Evolutionary conservation across 164 flowering plant species (phyloP), one percentile per base, ranked within the genome.

Genomic region (Magnolia changhungtana): DNA sequence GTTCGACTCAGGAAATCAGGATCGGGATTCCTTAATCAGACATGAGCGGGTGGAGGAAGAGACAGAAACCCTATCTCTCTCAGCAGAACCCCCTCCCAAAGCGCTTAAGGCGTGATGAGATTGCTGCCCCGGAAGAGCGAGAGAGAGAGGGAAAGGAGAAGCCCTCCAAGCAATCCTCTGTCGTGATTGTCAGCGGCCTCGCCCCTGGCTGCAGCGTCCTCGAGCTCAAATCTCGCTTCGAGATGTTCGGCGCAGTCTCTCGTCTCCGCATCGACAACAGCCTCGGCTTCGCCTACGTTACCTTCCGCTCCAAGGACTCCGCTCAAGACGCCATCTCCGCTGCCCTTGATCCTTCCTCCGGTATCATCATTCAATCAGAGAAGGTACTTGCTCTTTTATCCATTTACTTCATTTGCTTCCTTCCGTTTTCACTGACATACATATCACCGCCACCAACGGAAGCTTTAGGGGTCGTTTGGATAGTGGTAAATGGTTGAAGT

Each of bases 211-310:
- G 91, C 85, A 90, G 94, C 1, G 91, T 93, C 58, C 88, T 93
- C 31, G 94, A 93, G 81, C 83, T 92, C 59, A 93, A 93, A 71
- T 88, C 97, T 21, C 86, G 96, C 67, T 89, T 95, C 81, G 90
- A 90, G 87, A 88, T 92, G 82, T 93, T 90, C 81, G 97, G 97
- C 16, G 58, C 84, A 18, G 86, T 95, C 65, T 88, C 97, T 18
- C 88, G 98, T 21, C 86, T 90, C 80, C 88, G 92, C 21, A 86
- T 95, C 77, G 94, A 92, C 76, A 84, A 83, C 10, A 7, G 58
- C 19, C 82, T 80, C 20, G 89, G 86, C 5, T 78, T 86, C 51
- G 97, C 89, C 49, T 86, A 82, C 77, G 61, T 95, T 80, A 87
- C 89, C 16, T 95, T 83, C 82, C 88, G 98, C 16, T 81, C 90